Evolutionary conservation across 208 protist species (phyloP), one percentile per base, ranked within the genome.

Genomic region (Leishmania martiniquensis): DNA sequence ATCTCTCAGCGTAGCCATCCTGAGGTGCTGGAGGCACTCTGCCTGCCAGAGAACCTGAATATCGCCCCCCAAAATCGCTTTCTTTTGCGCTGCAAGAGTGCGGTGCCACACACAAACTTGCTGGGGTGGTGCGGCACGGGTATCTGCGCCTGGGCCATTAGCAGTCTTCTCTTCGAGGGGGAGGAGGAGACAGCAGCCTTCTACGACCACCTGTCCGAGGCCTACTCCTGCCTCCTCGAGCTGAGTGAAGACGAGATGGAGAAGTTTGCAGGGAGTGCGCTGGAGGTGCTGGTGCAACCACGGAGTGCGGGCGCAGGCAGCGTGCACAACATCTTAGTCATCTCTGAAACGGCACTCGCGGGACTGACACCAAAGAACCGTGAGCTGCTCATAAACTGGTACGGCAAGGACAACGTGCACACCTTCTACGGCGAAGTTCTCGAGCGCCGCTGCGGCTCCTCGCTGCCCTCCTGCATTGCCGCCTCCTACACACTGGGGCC

Each of bases 71-170:
- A 91, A 63, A 91, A 91, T 44, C 85, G 88, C 15, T 96, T 96
- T 77, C 52, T 94, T 65, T 82, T 92, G 55, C 69, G 71, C 69
- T 81, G 76, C 32, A 63, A 70, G 44, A 74, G 59, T 17, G 62
- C 25, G 29, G n/a, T 93, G 25, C 87, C 76, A 51, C 91, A 95
- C 84, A 96, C 93, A n/a, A 95, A 89, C 74, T 80, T 94, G 42
- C 69, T 90, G 55, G 93, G 91, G 15, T 96, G 91, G 93, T 90
- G 84, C 62, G 93, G 93, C 52, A 86, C 85, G 39, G 89, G 88
- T 42, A 95, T 96, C 73, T 95, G 91, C 70, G 93, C 90, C 20
- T 96, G 90, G 90, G 85, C 83, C 44, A 81, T 93, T 70, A 70
- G 87, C 34, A 81, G 74, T 60, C 55, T 96, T 57, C 69, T 60